phyloP scores from a whole-genome alignment of 2,329 filamentous ascomycete genomes.

The Fusarium nelsonii region DNA sequence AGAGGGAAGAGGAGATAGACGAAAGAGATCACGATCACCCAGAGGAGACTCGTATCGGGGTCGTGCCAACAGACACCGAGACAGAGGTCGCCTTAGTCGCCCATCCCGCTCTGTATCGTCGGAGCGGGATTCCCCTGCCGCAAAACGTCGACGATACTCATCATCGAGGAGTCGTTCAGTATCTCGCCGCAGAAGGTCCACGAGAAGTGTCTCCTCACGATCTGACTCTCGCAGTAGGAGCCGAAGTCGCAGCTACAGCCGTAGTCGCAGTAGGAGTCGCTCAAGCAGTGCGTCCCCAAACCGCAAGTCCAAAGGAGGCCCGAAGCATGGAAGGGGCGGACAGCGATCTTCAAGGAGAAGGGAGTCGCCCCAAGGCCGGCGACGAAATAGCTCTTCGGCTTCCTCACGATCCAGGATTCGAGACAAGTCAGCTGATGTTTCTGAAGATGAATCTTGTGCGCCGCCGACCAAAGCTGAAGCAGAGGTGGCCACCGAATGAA shows the following conservation, averaged over 20 bases:
- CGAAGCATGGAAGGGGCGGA: slow-evolving; percentile 22
- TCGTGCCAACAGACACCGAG: slow-evolving; percentile 40
- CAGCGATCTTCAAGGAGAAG: slow-evolving; percentile 30
- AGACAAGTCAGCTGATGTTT: slow-evolving; percentile 70
- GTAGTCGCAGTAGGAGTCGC: slow-evolving; percentile 39
- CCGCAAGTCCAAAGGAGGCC: slow-evolving; percentile 35
- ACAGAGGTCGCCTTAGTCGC: slow-evolving; percentile 43
- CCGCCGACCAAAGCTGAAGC: slow-evolving; percentile 35
- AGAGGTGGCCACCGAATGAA: slow-evolving; percentile 28
- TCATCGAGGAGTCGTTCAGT: slow-evolving; percentile 62
- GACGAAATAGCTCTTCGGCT: slow-evolving; percentile 65
- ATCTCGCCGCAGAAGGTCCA: slow-evolving; percentile 54
- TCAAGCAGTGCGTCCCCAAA: slow-evolving; percentile 33
- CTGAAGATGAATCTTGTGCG: slow-evolving; percentile 50
- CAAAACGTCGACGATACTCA: slow-evolving; percentile 65
- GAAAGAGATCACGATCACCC: slow-evolving; percentile 58
- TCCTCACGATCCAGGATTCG: slow-evolving; percentile 63
- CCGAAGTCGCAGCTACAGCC: slow-evolving; percentile 32
- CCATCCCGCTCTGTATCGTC: slow-evolving; percentile 55
- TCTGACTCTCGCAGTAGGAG: slow-evolving; percentile 53
- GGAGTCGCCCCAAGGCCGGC: slow-evolving; percentile 50
- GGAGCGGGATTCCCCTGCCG: slow-evolving; percentile 56
- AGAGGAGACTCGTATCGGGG: slow-evolving; percentile 48
- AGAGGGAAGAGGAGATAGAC: slow-evolving; percentile 49
- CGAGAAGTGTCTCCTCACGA: slow-evolving; percentile 54